These are phyloP conservation scores for Diaporthe sp. DNA, from an alignment of 2,329 filamentous ascomycete genomes.

Conservation along the genomic window DNA sequence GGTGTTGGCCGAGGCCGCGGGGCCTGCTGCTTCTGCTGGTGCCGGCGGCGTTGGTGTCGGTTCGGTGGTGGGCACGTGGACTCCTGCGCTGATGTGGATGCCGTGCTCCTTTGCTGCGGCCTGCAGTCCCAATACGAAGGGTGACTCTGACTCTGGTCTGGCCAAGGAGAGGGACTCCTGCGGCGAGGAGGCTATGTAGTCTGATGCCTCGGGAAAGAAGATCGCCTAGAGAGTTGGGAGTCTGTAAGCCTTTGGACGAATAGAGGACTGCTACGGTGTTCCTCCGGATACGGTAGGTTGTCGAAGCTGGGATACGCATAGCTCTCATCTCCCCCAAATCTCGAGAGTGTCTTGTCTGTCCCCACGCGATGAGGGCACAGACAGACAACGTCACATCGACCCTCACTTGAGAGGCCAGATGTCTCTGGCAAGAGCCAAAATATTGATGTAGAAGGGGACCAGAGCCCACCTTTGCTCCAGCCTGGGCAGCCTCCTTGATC, in stretches of 20 bases:
- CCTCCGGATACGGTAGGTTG: background rate
- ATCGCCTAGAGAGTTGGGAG: constrained; percentile 51
- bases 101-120: constrained; percentile 70
- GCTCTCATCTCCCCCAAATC: no score
- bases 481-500: constrained; percentile 76
- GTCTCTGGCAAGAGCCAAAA: background rate
- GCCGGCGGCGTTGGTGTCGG: constrained; percentile 37
- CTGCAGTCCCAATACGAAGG: constrained; percentile 82
- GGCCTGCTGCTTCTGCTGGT: background rate
- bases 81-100: constrained; percentile 84
- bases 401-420: background rate
- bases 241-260: background rate
- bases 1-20: constrained; percentile 28
- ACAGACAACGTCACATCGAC: no score
- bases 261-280: background rate
- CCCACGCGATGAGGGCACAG: background rate
- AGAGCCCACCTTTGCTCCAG: constrained; percentile 77
- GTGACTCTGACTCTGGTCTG: constrained; percentile 70
- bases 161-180: constrained; percentile 78
- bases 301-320: background rate
- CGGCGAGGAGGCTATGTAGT: constrained; percentile 82
- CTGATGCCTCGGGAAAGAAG: constrained; percentile 91
- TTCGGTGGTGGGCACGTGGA: constrained; percentile 76
- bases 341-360: no score
- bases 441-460: background rate